Evolutionary conservation across 495 filamentous ascomycete species (phyloP), one percentile per base, ranked within the genome.

Genomic region (Aspergillus asperescens): DNA sequence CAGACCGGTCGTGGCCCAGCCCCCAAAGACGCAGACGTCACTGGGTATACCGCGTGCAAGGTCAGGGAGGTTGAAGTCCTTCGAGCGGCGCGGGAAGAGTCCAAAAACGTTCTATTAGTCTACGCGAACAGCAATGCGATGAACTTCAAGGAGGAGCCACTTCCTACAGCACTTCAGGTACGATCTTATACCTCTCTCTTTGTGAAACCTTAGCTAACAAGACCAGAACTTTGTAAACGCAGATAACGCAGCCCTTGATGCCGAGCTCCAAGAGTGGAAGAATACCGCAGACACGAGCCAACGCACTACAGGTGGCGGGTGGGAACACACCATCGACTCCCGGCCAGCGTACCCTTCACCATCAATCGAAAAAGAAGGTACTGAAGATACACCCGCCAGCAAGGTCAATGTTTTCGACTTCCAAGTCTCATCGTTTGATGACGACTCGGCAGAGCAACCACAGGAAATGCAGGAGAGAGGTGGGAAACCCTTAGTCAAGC

Each of bases 61-160:
- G 72, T 80, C 20, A 55, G 64, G 10, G 78, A 81, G 48, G 58
- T 68, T 20, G 74, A 81, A 52, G 78, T 80, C 5, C 71, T 81
- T 9, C 67, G 62, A 47, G 78, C 77, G 16, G 78, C 77, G 15
- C 68, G 74, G n/a, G 71, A 77, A 37, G 78, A 79, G 41, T 71
- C 68, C 18, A 67, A 64, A 29, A 70, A 55, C 19, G 73, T 71
- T 25, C 51, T 80, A 2, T 64, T 81, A 20, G 71, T 81, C 1
- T 81, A 81, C 58, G 78, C 78, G 5, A 79, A 70, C 50, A 67
- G 67, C 12, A 65, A 63, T 39, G 78, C 76, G 13, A 52, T 77
- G 44, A 57, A 61, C 28, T 60, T 65, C 24, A 56, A 51, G 18
- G 56, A 65, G 28, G 64, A 66, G 6, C 55, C 63, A 27, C 52